phyloP scores from a whole-genome alignment of 1,139 yeast species.

The Yamadazyma trypodendri region DNA sequence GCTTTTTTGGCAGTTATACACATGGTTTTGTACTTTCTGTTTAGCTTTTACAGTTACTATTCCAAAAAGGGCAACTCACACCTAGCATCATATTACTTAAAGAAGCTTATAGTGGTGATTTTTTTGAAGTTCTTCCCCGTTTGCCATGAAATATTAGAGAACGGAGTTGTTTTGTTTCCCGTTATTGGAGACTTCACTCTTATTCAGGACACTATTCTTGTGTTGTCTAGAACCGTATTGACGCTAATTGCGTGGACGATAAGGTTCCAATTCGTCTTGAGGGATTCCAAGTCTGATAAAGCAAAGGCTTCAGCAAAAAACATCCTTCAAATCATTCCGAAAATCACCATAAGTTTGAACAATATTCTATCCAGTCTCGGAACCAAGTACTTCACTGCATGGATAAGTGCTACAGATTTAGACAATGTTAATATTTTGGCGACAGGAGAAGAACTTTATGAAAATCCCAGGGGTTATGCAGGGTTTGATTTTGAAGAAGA shows the following conservation, averaged over 20 bases:
- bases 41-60: slow-evolving; percentile 25
- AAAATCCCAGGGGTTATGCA: not conserved
- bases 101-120: slow-evolving; percentile 25
- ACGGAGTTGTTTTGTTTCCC: slow-evolving; percentile 17
- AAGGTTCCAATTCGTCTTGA: not conserved
- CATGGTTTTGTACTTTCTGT: slow-evolving; percentile 23
- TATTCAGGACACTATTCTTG: slow-evolving; percentile 28
- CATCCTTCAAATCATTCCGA: not conserved
- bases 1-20: slow-evolving; percentile 20
- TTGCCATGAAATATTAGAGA: not conserved
- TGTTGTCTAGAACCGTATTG: slow-evolving; percentile 29
- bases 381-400: slow-evolving; percentile 3
- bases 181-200: slow-evolving; percentile 28
- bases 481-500: not conserved
- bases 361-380: not conserved
- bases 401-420: slow-evolving; percentile 1
- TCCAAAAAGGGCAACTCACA: slow-evolving; percentile 21
- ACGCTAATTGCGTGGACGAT: slow-evolving; percentile 11
- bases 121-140: slow-evolving; percentile 31
- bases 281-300: not conserved
- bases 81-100: slow-evolving; percentile 28
- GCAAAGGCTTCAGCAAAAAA: not conserved
- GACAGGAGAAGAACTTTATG: not conserved
- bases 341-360: not conserved
- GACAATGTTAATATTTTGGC: not conserved